These are phyloP conservation scores for Macrolepiota albuminosa DNA, from an alignment of 768 basidiomycete genomes.

Conservation along the genomic window DNA sequence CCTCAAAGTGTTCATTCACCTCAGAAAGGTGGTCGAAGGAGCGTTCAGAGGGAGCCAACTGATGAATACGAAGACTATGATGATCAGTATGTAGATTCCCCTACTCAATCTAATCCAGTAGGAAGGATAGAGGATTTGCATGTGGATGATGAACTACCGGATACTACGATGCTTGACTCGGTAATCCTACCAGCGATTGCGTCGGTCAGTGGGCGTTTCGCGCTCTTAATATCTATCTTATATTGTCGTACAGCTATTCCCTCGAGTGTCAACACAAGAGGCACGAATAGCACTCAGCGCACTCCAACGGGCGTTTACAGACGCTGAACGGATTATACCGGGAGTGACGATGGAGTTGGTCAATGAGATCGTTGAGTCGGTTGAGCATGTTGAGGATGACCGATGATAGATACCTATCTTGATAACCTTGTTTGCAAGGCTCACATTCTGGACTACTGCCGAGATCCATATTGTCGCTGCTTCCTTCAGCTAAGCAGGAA, in stretches of 20 bases:
- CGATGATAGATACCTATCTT: slow-evolving; percentile 30
- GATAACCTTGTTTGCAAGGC: not conserved
- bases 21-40: slow-evolving; percentile 25
- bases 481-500: not conserved
- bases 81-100: slow-evolving; percentile 50
- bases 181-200: slow-evolving; percentile 96
- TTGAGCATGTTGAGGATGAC: slow-evolving; percentile 84
- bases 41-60: slow-evolving; percentile 42
- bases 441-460: not conserved
- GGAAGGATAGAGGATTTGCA: slow-evolving; percentile 44
- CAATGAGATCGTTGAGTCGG: slow-evolving; percentile 90
- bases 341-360: slow-evolving; percentile 91
- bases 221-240: not conserved
- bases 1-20: slow-evolving; percentile 27
- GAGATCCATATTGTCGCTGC: not conserved
- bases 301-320: slow-evolving; percentile 88
- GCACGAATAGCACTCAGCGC: slow-evolving; percentile 81
- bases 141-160: slow-evolving; percentile 59
- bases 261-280: slow-evolving; percentile 89
- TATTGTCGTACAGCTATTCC: slow-evolving; percentile 62
- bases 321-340: slow-evolving; percentile 93
- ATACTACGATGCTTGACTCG: slow-evolving; percentile 92
- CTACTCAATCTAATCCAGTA: slow-evolving; percentile 39
- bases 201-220: slow-evolving; percentile 55
- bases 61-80: slow-evolving; percentile 68